A percentile compares a stretch with the other conserved stretches of the same genome.
Conservation (phyloP, 2,329 filamentous ascomycete species). For the Helminthosporium solani region DNA sequence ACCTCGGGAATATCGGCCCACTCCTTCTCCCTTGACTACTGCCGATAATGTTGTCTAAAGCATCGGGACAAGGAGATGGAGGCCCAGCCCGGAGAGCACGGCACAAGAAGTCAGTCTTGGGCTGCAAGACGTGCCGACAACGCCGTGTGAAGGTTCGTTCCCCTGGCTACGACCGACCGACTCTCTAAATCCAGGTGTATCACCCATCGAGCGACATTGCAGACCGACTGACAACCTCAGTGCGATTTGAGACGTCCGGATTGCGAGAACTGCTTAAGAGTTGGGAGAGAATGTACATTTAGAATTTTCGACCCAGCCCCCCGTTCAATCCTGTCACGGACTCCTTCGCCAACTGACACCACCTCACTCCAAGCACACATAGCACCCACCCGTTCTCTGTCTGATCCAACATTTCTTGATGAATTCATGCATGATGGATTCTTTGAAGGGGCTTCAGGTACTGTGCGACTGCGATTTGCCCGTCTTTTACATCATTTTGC, state of each 20-base stretch:
- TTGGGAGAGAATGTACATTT: slow-evolving; percentile 21
- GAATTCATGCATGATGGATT: slow-evolving; percentile 10
- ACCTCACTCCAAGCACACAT: slow-evolving; percentile 2
- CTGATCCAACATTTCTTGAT: slow-evolving; percentile 15
- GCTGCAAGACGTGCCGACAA: slow-evolving; percentile 19
- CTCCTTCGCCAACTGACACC: slow-evolving; percentile 1
- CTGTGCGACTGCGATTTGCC: slow-evolving; percentile 12
- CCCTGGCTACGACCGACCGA: neutral
- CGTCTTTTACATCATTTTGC: slow-evolving; percentile 28
- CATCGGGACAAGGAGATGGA: neutral
- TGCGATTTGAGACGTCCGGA: slow-evolving; percentile 23
- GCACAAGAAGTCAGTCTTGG: slow-evolving; percentile 15
- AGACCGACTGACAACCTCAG: slow-evolving; percentile 8
- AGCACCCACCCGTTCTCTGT: slow-evolving; percentile 7
- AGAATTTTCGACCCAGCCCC: slow-evolving; percentile 11
- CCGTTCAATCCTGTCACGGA: neutral
- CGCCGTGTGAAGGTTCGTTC: slow-evolving; percentile 18
- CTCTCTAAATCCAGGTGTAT: neutral
- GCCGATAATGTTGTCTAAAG: neutral
- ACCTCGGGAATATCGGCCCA: no score
- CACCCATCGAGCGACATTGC: neutral
- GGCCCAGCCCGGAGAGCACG: slow-evolving; percentile 11
- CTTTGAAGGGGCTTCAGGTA: slow-evolving; percentile 12
- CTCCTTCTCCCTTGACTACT: no score
- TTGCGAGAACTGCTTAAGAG: slow-evolving; percentile 19